Conservation (phyloP, 2,329 filamentous ascomycete genomes). For the Knoxdaviesia capensis region DNA sequence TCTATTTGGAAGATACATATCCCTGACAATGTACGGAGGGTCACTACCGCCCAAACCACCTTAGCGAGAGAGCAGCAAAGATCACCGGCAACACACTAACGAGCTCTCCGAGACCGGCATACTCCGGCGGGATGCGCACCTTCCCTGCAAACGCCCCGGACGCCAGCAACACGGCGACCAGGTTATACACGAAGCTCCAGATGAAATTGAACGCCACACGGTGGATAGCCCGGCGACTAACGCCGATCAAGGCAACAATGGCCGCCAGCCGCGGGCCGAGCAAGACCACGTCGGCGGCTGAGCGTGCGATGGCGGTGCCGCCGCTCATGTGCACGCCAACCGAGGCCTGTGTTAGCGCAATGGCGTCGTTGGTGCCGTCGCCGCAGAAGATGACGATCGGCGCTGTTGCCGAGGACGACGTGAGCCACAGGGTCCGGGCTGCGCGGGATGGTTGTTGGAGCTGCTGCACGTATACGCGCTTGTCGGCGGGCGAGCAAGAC, state of each 20-base stretch:
- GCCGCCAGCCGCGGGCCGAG: slow-evolving; percentile 30
- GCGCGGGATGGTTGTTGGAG: slow-evolving; percentile 9
- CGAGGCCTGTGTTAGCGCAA: slow-evolving; percentile 48
- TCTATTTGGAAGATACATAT: too few species aligned
- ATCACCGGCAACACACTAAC: slow-evolving; percentile 57
- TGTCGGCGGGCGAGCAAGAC: slow-evolving; percentile 23
- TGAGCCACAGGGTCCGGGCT: too few species aligned
- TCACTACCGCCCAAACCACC: too few species aligned
- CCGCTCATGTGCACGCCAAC: slow-evolving; percentile 50
- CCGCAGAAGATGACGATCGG: slow-evolving; percentile 44
- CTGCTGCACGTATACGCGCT: slow-evolving; percentile 20
- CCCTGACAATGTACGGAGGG: too few species aligned
- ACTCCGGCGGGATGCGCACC: slow-evolving; percentile 32
- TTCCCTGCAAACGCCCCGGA: slow-evolving; percentile 38
- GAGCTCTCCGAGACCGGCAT: slow-evolving; percentile 50
- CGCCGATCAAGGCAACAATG: slow-evolving; percentile 35
- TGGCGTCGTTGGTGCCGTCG: slow-evolving; percentile 63
- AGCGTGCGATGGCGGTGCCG: slow-evolving; percentile 42
- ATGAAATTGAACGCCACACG: slow-evolving; percentile 48
- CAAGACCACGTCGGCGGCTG: slow-evolving; percentile 50
- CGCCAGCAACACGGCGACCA: slow-evolving; percentile 45
- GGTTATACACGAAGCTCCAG: slow-evolving; percentile 53
- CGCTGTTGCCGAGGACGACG: slow-evolving; percentile 4
- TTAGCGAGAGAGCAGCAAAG: slow-evolving; percentile 18
- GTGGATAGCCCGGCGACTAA: slow-evolving; percentile 21